Conservation (phyloP, 805 yeast species). For the Starmerella vaccinii region DNA sequence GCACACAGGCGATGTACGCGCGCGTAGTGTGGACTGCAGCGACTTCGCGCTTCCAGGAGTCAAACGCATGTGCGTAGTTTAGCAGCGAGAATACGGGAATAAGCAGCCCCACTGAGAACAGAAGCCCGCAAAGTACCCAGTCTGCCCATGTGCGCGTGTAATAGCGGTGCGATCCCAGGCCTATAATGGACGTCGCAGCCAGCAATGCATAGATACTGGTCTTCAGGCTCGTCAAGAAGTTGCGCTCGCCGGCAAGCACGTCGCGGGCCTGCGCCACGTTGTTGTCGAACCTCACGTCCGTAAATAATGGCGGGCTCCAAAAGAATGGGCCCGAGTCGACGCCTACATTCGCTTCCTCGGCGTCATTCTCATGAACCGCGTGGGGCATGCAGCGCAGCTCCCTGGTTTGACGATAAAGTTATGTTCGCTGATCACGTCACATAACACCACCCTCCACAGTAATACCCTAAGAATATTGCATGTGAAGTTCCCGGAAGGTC, state of each 20-base stretch:
- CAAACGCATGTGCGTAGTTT: conserved; percentile 23
- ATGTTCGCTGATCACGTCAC: background rate
- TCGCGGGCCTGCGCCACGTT: conserved; percentile 30
- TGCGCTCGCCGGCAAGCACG: conserved; percentile 28
- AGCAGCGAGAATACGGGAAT: conserved; percentile 22
- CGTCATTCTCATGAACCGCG: too few relatives aligned
- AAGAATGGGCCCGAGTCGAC: conserved; percentile 8
- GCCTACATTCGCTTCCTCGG: background rate
- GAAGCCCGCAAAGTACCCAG: conserved; percentile 21
- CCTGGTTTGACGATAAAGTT: too few relatives aligned
- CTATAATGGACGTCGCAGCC: conserved; percentile 25
- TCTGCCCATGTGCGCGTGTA: conserved; percentile 10
- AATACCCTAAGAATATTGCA: background rate
- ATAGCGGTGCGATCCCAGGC: background rate
- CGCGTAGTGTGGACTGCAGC: conserved; percentile 21
- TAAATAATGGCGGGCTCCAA: conserved; percentile 20
- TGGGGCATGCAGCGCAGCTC: too few relatives aligned
- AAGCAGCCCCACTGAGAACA: conserved; percentile 20
- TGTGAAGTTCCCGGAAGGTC: too few relatives aligned
- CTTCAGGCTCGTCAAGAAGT: conserved; percentile 24
- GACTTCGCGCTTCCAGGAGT: conserved; percentile 18
- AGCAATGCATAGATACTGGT: conserved; percentile 24
- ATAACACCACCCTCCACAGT: background rate
- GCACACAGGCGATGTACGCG: conserved; percentile 13
- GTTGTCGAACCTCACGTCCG: conserved; percentile 25